Base-by-base conservation (phyloP, 371 early-diverging fungal species). In the Dinochytrium kinnereticum region DNA sequence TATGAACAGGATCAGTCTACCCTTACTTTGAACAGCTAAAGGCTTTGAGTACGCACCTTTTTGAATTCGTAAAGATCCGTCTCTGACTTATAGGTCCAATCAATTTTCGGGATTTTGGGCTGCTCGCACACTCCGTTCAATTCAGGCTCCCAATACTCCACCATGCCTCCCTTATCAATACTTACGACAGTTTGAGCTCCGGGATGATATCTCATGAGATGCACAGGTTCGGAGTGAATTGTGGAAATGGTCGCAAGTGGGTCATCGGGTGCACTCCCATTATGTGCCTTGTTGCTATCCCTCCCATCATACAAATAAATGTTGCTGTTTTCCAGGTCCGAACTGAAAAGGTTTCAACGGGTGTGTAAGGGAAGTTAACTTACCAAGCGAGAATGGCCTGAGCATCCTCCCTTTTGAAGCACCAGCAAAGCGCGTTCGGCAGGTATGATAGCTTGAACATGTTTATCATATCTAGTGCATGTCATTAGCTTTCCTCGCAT, bases 51-150 rank as follows among this genome's bases (percentile, higher is more conserved):
- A n/a, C n/a, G n/a, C n/a, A n/a, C n/a, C 87, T 96, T 97, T 81
- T 94, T 91, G 73, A 95, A 97, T 76, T 95, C 95, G 73, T 95
- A 98, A 57, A 98, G 79, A 80, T 97, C 96, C 0, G 98, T 98
- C 57, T 97, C 94, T 10, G 92, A 88, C 85, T 97, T 98, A 76
- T 90, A 87, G 69, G 88, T 86, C 80, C 94, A 98, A 0, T 76
- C 84, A 5, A 96, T 81, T 0, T 82, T 81, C 33, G 85, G 85
- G 1, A 73, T 68, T 36, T 53, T 1, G 89, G 94, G 55, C 90
- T 80, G 72, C 0, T 28, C 64, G 51, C 78, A 79, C 1, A 76
- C 83, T n/a, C 33, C 44, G 3, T 88, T 87, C 24, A 73, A 15
- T 72, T 85, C 78, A 5, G 95, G 91, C 10, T 80, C 70, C 98